These are phyloP conservation scores for Spergularia azorica DNA, from an alignment of 179 eudicot species.

Conservation along the genomic window DNA sequence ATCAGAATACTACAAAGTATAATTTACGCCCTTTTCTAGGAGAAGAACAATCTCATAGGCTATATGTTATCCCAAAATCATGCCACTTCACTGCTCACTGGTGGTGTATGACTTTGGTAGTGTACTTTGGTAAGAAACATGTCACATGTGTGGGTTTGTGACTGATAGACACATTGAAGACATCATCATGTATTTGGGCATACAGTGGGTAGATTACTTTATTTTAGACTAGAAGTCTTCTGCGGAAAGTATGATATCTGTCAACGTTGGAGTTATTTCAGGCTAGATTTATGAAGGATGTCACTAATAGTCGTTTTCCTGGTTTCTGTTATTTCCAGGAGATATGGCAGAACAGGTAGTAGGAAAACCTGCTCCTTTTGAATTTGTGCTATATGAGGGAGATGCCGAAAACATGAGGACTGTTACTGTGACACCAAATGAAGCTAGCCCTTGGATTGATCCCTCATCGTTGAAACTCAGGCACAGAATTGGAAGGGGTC, in stretches of 20 bases:
- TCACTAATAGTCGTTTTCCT: background rate
- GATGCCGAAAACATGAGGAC: slow-evolving; percentile 66
- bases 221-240: background rate
- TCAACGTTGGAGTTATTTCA: background rate
- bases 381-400: slow-evolving; percentile 67
- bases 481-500: slow-evolving; percentile 84
- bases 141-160: background rate
- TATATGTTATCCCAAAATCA: background rate
- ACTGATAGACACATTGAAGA: background rate
- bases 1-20: background rate
- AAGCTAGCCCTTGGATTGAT: slow-evolving; percentile 68
- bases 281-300: background rate
- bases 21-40: background rate
- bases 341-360: slow-evolving; percentile 61
- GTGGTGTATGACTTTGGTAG: background rate
- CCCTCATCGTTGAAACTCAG: slow-evolving; percentile 65
- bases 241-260: background rate
- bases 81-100: slow-evolving; percentile 2
- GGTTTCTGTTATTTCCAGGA: slow-evolving; percentile 25
- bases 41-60: background rate
- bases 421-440: slow-evolving; percentile 56
- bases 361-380: slow-evolving; percentile 53
- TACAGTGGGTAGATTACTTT: background rate
- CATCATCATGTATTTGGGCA: background rate
- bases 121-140: background rate